A percentile compares a stretch with the other conserved stretches of the same genome.
These are phyloP conservation scores for Suillus spraguei DNA, from an alignment of 768 basidiomycete genomes.

Conservation along the genomic window DNA sequence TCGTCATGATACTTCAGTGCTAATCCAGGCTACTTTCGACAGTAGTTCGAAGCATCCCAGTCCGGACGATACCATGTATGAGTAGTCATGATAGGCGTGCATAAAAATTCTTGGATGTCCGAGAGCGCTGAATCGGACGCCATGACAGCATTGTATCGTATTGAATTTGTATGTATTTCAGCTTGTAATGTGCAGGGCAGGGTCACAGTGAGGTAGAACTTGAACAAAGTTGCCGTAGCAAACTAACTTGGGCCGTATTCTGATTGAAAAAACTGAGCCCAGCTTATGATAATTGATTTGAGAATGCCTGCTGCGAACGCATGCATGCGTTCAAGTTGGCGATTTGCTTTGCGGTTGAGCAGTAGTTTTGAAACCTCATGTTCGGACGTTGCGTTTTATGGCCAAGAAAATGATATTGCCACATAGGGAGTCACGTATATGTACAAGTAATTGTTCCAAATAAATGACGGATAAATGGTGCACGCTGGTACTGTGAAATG, in stretches of 20 bases:
- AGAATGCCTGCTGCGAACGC: background rate
- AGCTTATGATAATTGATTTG: background rate
- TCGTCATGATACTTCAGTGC: slow-evolving; percentile 16
- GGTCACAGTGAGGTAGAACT: background rate
- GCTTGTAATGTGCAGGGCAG: background rate
- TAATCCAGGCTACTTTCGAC: background rate
- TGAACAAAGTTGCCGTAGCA: background rate
- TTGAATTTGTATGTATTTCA: background rate
- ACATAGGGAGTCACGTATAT: background rate
- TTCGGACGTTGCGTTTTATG: background rate
- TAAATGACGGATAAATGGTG: background rate
- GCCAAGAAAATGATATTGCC: background rate
- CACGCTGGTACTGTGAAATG: background rate
- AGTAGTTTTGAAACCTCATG: background rate
- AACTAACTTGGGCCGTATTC: background rate
- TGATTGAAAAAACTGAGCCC: background rate
- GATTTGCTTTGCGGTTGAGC: background rate
- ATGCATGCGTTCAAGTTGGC: background rate
- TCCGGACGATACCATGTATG: background rate
- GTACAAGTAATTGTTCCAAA: background rate
- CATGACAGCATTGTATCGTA: background rate
- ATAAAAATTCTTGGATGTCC: background rate
- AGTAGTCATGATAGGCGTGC: background rate
- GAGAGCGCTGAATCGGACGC: background rate
- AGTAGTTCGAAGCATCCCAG: background rate